Percentiles rank a stretch among this genome's conserved stretches.
phyloP scores from a whole-genome alignment of 257 asterid species.

The Nicotiana benthamiana region DNA sequence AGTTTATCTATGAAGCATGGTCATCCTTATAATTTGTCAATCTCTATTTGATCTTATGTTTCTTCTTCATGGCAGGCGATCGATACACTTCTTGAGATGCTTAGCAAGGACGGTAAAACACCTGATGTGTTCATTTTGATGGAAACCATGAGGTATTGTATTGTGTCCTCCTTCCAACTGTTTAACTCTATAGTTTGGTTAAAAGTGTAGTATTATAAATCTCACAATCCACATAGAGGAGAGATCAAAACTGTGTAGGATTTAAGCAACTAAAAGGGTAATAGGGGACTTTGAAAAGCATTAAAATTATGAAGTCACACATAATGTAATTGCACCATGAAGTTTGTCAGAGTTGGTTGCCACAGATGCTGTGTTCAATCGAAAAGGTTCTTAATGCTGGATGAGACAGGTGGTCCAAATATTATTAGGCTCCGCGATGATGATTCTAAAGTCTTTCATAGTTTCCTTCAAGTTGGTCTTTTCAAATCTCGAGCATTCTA shows the following conservation, averaged over 20 bases:
- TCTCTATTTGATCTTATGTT: conserved; percentile 10
- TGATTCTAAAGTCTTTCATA: not conserved
- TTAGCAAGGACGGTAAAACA: conserved; percentile 53
- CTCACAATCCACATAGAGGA: not conserved
- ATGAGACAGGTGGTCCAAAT: not conserved
- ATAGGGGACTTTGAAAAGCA: not conserved
- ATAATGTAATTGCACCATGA: not conserved
- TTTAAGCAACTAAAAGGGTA: not conserved
- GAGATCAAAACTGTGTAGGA: not conserved
- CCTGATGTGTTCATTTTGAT: conserved; percentile 65
- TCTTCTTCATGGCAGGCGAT: conserved; percentile 50
- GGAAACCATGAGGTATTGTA: conserved; percentile 74
- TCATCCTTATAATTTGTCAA: not conserved
- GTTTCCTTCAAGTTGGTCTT: not conserved
- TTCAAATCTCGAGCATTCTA: not conserved
- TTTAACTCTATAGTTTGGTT: not conserved
- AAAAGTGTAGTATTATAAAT: not conserved
- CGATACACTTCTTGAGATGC: conserved; percentile 65
- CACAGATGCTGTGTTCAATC: not conserved
- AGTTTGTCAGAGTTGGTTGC: not conserved
- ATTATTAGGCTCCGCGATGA: not conserved
- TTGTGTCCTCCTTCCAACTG: not conserved
- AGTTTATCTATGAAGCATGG: not conserved
- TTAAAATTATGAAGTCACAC: not conserved
- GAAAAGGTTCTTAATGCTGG: not conserved